Percentiles rank a stretch among this genome's conserved stretches.
Conservation (phyloP, 2,329 filamentous ascomycete species). For the Fusarium virguliforme region DNA sequence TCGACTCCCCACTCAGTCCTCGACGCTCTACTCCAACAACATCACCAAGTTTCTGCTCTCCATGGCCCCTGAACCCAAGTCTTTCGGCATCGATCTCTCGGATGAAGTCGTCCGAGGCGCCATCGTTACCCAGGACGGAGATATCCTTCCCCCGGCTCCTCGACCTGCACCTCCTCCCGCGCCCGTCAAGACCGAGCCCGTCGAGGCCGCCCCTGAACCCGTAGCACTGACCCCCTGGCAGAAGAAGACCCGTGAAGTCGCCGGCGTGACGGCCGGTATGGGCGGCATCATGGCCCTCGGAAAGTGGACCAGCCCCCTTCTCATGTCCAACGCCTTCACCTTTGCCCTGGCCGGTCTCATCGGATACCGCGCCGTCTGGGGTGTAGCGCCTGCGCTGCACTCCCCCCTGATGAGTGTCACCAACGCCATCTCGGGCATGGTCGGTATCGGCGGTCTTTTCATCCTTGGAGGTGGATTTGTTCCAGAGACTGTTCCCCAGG, state of each 20-base stretch:
- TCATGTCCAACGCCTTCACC: slow-evolving; percentile 91
- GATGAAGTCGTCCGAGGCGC: slow-evolving; percentile 90
- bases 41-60: slow-evolving; percentile 91
- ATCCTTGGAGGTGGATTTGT: slow-evolving; percentile 87
- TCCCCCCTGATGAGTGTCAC: slow-evolving; percentile 94
- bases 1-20: slow-evolving; percentile 88
- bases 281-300: slow-evolving; percentile 81
- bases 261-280: slow-evolving; percentile 83
- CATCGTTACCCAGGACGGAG: slow-evolving; percentile 85
- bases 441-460: slow-evolving; percentile 90
- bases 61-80: slow-evolving; percentile 82
- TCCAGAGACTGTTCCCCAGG: slow-evolving; percentile 84
- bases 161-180: slow-evolving; percentile 74
- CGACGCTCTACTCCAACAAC: slow-evolving; percentile 93
- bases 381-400: slow-evolving; percentile 85
- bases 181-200: slow-evolving; percentile 59
- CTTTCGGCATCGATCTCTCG: slow-evolving; percentile 84
- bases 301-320: slow-evolving; percentile 84
- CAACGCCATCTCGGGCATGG: slow-evolving; percentile 94
- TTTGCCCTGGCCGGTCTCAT: slow-evolving; percentile 88
- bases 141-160: slow-evolving; percentile 82
- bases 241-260: slow-evolving; percentile 82
- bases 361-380: slow-evolving; percentile 91
- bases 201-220: slow-evolving; percentile 67
- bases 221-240: slow-evolving; percentile 87